Base-by-base conservation (phyloP, 1,284 basidiomycete species). In the Sanghuangporus sanghuang region DNA sequence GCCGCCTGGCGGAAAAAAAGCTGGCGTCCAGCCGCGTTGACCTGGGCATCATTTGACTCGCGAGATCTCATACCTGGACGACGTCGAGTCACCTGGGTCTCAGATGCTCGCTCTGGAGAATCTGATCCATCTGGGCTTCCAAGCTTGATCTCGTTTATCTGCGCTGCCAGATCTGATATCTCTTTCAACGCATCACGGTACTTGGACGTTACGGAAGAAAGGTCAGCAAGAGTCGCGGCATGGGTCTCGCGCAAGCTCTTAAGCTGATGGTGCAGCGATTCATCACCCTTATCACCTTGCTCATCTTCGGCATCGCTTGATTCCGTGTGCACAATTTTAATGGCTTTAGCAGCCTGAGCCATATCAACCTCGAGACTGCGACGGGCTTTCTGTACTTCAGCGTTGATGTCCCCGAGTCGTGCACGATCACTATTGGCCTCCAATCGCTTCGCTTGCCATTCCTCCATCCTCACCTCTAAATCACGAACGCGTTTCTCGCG, bases 171-270 rank as follows among this genome's bases (percentile, higher is more conserved):
- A 67, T 95, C 92, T 12, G 90, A 90, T 66, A 97, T 94, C 73
- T 95, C 92, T 63, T 84, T 83, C 35, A 96, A 81, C n/a, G 95
- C 90, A 68, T 96, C 90, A 42, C 89, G 87, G 73, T 96, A 96
- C 73, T 94, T 95, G 48, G 77, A 76, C 4, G 90, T 89, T 42
- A 96, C 83, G 1, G 84, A 79, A 8, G 92, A 87, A 35, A 96
- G 81, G 71, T 95, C 91, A 2, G 85, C 80, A 9, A 95, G 81
- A 0, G 93, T 93, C 21, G 86, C 86, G 50, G 87, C 83, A 69
- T 93, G 86, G 0, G 88, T 91, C 70, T 89, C 83, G 70, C 90
- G 89, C 23, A 95, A 80, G 16, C 81, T 78, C 21, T 85, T 71
- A 23, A 91, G 76, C 71, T 90, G 88, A 49, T 74, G 76, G 69